Base-by-base conservation (phyloP, 2,329 filamentous ascomycete genomes). In the Coleophoma eucalyptorum region DNA sequence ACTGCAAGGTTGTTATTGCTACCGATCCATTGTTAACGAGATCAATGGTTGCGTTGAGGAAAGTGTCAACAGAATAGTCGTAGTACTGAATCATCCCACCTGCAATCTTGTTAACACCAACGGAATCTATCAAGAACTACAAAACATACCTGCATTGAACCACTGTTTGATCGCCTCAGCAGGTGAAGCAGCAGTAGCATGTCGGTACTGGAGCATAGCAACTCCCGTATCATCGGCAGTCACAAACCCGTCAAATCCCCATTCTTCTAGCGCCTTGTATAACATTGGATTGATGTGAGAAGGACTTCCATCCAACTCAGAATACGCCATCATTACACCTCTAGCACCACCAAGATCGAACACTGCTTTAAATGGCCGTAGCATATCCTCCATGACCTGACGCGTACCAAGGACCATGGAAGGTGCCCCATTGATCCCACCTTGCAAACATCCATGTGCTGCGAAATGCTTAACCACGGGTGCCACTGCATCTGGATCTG, bases 401-500 rank as follows among this genome's bases (percentile, higher is more conserved):
- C 72, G 66, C 32, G 68, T 72, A 1, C 72, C 72, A 40, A 70
- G 69, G 0, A 70, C 67, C 67, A 73, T 72, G 37, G 70, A 73
- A 4, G 72, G 72, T 1, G 70, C 69, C 2, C 69, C 69, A 46
- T 75, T 74, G 15, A 69, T 67, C 0, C 72, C 72, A 7, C 65
- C 67, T 50, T 73, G 71, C 0, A 69, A 70, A 20, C 69, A 64
- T 0, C 72, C 72, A 55, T 74, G 71, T 0, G 71, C 72, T 0
- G 72, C 72, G 55, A 75, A 74, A 55, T 75, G 72, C 60, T 75
- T 74, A 59, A 75, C 65, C 1, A 74, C 68, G 0, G 72, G 72
- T 16, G 65, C 69, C 7, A 74, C 68, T 5, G 72, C 72, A 57
- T 74, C 71, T 0, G 64, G 59, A 2, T 70, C 68, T 5, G 65